Base-by-base conservation (phyloP, 75 land plant species). In the Cupressus sempervirens region DNA sequence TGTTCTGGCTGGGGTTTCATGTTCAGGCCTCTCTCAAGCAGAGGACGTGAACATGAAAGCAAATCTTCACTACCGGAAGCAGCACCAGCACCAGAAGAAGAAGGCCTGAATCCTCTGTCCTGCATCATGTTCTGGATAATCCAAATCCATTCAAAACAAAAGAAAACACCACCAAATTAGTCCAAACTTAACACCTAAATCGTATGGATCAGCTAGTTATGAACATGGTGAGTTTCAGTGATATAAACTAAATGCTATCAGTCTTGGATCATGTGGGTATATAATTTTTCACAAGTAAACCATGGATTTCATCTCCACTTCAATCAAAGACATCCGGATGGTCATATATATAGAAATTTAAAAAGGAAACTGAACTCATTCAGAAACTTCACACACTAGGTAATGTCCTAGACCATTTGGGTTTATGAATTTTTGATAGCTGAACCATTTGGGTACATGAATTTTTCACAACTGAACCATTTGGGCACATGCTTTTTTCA, bases 21-120 rank as follows among this genome's bases (percentile, higher is more conserved):
- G n/a, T 53, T 82, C 38, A 82, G 65, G n/a, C 83, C 43, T 52
- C 83, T 82, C 83, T 82, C 83, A 48, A 82, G 54, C 67, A 82
- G 54, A 16, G 83, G 83, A 32, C 83, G 54, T 32, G 65, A 52
- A 53, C 83, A 82, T 18, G 83, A 48, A 32, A 82, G 54, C 35
- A 82, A 35, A 32, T 82, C 83, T 82, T 82, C 83, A 7, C 13
- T 43, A 26, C 30, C 12, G 14, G 80, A 10, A 23, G 34, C 10
- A 0, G 73, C 34, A 43, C 14, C n/a, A 36, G 23, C 23, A 43
- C 14, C n/a, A 36, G 23, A 7, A 43, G 46, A 9, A 35, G 50
- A 0, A 48, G 81, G 81, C 29, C 81, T 79, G n/a, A 79, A 79
- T 40, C 50, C 81, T 79, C 81, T 79, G 10, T 79, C 81, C 50